Evolutionary conservation across 495 filamentous ascomycete species (phyloP).

Genomic region (Annulohypoxylon stygium): DNA sequence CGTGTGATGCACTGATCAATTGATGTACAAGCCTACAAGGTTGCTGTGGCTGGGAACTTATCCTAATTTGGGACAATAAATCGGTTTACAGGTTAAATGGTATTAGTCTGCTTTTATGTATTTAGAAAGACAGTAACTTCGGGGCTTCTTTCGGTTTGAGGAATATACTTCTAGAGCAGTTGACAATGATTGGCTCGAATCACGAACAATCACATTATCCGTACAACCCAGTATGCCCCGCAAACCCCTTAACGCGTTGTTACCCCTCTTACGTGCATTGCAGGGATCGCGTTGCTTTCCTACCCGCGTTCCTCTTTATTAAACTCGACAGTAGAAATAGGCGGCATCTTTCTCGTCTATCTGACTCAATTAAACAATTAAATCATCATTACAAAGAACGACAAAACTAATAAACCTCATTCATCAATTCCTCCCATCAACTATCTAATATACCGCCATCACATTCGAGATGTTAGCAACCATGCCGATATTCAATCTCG

Average conservation of each 20-base stretch:
- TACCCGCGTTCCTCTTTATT: slow-evolving; percentile 37
- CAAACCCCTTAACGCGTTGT: slow-evolving; percentile 43
- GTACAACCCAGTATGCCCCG: neutral
- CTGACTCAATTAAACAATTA: slow-evolving; percentile 3
- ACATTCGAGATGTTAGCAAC: slow-evolving; percentile 51
- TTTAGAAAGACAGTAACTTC: neutral
- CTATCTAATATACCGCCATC: neutral
- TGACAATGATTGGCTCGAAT: slow-evolving; percentile 2
- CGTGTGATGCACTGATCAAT: slow-evolving; percentile 32
- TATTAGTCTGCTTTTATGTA: neutral
- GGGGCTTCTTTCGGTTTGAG: neutral
- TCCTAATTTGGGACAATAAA: neutral
- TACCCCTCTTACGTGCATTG: slow-evolving; percentile 24
- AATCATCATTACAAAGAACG: slow-evolving; percentile 11
- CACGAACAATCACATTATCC: slow-evolving; percentile 12
- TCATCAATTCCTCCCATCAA: neutral
- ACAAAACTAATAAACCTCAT: neutral
- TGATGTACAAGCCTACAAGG: neutral
- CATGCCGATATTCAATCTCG: slow-evolving; percentile 51
- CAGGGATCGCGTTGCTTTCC: slow-evolving; percentile 37
- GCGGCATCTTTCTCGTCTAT: neutral
- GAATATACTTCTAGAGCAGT: neutral
- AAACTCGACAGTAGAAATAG: slow-evolving; percentile 21
- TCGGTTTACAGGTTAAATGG: neutral
- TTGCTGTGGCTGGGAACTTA: slow-evolving; percentile 15